These are phyloP conservation scores for Scutellaria barbata DNA, from an alignment of 257 asterid genomes.

Conservation along the genomic window DNA sequence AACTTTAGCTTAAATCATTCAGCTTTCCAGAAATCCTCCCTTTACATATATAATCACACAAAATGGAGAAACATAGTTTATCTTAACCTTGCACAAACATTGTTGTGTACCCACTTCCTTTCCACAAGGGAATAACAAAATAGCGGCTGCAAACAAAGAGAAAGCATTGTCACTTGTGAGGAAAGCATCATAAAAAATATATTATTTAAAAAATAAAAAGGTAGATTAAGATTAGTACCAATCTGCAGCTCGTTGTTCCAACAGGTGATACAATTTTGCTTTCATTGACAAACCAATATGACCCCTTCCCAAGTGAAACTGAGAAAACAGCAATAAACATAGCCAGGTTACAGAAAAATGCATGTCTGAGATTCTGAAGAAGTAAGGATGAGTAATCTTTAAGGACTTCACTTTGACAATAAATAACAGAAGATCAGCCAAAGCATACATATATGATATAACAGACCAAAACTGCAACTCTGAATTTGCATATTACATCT, in stretches of 20 bases:
- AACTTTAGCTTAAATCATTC: slow-evolving; percentile 17
- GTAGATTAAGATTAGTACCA: slow-evolving; percentile 53
- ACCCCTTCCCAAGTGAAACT: slow-evolving; percentile 98
- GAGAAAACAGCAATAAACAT: slow-evolving; percentile 37
- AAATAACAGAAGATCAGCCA: slow-evolving; percentile 1
- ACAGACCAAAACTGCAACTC: slow-evolving; percentile 21
- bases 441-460: background rate
- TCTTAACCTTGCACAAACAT: slow-evolving; percentile 87
- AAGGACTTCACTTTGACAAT: slow-evolving; percentile 20
- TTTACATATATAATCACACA: slow-evolving; percentile 23
- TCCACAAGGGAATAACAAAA: slow-evolving; percentile 93
- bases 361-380: background rate
- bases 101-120: slow-evolving; percentile 86
- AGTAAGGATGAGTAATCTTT: background rate
- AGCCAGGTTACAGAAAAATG: slow-evolving; percentile 28
- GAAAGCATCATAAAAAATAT: background rate
- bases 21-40: slow-evolving; percentile 10
- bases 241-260: slow-evolving; percentile 77
- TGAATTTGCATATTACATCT: slow-evolving; percentile 6
- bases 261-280: slow-evolving; percentile 61
- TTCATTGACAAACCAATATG: slow-evolving; percentile 84
- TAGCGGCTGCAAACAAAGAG: slow-evolving; percentile 63
- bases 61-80: slow-evolving; percentile 20
- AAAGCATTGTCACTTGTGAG: slow-evolving; percentile 24
- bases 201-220: background rate